Conservation (phyloP, 768 basidiomycete species). For the Leccinum uliginosum region DNA sequence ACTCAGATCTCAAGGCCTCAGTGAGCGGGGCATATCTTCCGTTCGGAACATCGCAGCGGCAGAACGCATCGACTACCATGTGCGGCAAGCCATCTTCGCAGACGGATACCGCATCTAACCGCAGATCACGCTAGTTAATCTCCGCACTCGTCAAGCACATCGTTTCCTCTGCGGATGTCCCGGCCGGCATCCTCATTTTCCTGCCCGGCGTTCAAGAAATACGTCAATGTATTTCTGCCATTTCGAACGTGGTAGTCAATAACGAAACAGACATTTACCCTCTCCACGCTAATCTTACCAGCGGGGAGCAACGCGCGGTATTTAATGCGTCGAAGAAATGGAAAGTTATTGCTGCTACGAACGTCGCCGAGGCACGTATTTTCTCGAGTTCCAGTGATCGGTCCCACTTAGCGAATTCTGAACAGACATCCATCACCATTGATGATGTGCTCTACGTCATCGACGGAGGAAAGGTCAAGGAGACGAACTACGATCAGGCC, state of each 20-base stretch:
- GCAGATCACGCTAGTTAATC: conserved; percentile 47
- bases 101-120: not conserved
- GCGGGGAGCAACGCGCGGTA: conserved; percentile 74
- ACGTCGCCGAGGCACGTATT: conserved; percentile 75
- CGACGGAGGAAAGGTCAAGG: conserved; percentile 83
- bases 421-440: conserved; percentile 84
- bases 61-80: conserved; percentile 72
- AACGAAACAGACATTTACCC: conserved; percentile 57
- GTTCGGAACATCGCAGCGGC: conserved; percentile 59
- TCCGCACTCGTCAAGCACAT: conserved; percentile 64
- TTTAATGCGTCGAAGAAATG: conserved; percentile 62
- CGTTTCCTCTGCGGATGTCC: conserved; percentile 37
- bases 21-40: conserved; percentile 44
- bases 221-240: conserved; percentile 63
- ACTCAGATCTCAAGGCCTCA: conserved; percentile 51
- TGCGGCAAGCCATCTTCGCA: conserved; percentile 22
- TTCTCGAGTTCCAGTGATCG: not conserved
- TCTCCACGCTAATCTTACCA: conserved; percentile 85
- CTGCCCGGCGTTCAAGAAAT: conserved; percentile 90
- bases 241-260: conserved; percentile 35
- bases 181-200: conserved; percentile 79
- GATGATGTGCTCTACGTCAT: conserved; percentile 85
- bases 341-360: conserved; percentile 88
- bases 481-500: conserved; percentile 67
- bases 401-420: not conserved